Evolutionary conservation across 192 early-diverging fungal species (phyloP).

Genomic region (Gamsiella multidivaricata): DNA sequence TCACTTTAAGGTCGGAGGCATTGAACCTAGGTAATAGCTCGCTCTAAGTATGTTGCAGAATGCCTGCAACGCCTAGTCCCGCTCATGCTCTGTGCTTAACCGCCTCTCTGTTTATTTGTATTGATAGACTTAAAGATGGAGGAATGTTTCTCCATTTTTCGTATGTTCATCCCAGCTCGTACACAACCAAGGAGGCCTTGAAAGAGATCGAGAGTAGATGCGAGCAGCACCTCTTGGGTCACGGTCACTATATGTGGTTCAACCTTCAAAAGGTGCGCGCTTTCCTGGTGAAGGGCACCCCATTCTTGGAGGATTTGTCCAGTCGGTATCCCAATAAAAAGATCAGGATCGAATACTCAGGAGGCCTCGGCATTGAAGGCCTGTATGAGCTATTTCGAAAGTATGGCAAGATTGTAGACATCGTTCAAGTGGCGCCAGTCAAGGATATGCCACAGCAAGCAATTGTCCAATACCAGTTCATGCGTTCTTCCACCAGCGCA

Average conservation of each 20-base stretch:
- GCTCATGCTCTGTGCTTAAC: no score
- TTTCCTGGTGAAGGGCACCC: conserved; percentile 75
- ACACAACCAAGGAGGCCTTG: conserved; percentile 49
- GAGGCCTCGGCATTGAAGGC: conserved; percentile 58
- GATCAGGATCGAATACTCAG: conserved; percentile 38
- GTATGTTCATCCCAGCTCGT: conserved; percentile 51
- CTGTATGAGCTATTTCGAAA: conserved; percentile 79
- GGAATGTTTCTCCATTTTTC: conserved; percentile 67
- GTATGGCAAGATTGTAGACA: conserved; percentile 87
- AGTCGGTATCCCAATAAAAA: conserved; percentile 61
- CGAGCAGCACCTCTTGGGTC: conserved; percentile 62
- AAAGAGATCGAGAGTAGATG: conserved; percentile 60
- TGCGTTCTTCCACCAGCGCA: conserved; percentile 90
- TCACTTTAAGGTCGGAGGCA: conserved; percentile 58
- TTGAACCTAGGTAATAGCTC: conserved; percentile 59
- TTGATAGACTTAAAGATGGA: conserved; percentile 57
- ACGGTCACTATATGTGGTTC: conserved; percentile 71
- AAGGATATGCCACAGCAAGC: conserved; percentile 88
- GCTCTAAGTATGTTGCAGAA: no score
- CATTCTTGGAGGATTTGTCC: conserved; percentile 80
- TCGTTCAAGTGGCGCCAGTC: conserved; percentile 66
- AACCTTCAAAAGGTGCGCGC: conserved; percentile 71
- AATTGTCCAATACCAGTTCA: conserved; percentile 78
- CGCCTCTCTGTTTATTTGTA: no score
- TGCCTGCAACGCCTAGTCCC: no score